A percentile compares a stretch with the other conserved stretches of the same genome.
These are phyloP conservation scores for Cadophora sp. DNA, from an alignment of 2,329 filamentous ascomycete genomes.

Conservation along the genomic window DNA sequence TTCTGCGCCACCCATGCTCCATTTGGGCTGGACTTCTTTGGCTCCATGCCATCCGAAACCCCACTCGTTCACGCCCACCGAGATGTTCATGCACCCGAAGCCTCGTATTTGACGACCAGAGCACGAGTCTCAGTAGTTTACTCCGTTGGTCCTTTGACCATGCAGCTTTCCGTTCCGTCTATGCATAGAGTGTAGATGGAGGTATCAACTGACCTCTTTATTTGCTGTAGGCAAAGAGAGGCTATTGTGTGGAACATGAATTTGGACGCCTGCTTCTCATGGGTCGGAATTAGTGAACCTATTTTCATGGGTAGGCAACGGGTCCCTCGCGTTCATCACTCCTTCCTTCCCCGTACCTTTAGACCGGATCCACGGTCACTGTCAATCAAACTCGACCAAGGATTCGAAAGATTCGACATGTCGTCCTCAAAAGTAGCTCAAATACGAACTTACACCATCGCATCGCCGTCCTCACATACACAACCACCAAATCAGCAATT, in stretches of 20 bases:
- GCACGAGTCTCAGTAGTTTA: neutral
- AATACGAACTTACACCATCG: neutral
- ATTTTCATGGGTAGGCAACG: neutral
- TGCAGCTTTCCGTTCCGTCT: neutral
- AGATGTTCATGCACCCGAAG: neutral
- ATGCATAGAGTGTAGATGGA: neutral
- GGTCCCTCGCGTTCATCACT: neutral
- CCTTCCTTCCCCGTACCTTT: neutral
- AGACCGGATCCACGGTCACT: neutral
- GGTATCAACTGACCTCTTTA: slow-evolving; percentile 8
- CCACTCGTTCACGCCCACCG: neutral
- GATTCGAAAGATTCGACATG: neutral
- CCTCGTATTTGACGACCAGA: neutral
- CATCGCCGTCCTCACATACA: neutral
- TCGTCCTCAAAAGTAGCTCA: neutral
- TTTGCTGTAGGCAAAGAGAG: neutral
- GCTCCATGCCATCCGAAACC: neutral
- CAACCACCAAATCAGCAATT: neutral
- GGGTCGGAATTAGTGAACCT: neutral
- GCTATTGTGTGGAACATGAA: neutral
- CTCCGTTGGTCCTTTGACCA: slow-evolving; percentile 1
- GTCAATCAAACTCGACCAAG: neutral
- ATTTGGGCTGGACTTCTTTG: neutral
- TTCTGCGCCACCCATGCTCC: neutral
- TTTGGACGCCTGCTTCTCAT: neutral